A percentile compares a stretch with the other conserved stretches of the same genome.
phyloP scores from a whole-genome alignment of 805 yeast species.

The Kodamaea laetipori region DNA sequence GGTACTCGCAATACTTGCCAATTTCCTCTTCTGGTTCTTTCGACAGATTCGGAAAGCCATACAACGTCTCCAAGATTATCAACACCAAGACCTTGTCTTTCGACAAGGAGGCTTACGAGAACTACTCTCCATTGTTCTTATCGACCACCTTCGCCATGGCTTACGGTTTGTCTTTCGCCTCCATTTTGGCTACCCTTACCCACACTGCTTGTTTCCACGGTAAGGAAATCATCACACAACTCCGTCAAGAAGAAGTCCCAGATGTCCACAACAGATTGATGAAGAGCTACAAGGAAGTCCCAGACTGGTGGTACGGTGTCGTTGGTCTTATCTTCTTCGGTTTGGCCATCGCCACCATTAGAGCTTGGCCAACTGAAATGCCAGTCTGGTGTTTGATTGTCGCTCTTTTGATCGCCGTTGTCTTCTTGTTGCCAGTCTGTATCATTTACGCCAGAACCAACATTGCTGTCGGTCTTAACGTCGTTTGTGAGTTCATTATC shows the following conservation, averaged over 20 bases:
- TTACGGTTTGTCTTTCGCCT: conserved; percentile 25
- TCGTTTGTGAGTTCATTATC: conserved; percentile 43
- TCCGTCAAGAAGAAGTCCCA: conserved; percentile 18
- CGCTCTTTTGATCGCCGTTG: conserved; percentile 39
- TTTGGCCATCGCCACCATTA: conserved; percentile 25
- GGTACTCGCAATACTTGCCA: conserved; percentile 27
- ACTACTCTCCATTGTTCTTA: conserved; percentile 23
- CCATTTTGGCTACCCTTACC: conserved; percentile 22
- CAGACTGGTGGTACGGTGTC: conserved; percentile 25
- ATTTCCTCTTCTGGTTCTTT: conserved; percentile 23
- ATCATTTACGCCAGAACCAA: conserved; percentile 38
- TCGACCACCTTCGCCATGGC: conserved; percentile 23
- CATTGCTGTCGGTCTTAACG: conserved; percentile 43
- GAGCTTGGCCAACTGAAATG: conserved; percentile 41
- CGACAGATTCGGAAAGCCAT: conserved; percentile 21
- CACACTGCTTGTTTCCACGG: conserved; percentile 24
- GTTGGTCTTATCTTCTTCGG: conserved; percentile 27
- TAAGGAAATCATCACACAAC: conserved; percentile 18
- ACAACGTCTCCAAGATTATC: conserved; percentile 22
- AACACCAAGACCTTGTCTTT: conserved; percentile 17
- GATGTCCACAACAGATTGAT: conserved; percentile 26
- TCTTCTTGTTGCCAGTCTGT: conserved; percentile 44
- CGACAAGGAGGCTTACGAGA: conserved; percentile 19
- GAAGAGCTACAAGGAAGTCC: conserved; percentile 23
- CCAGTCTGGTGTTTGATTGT: conserved; percentile 44